Evolutionary conservation across 495 filamentous ascomycete genomes (phyloP).

Genomic region (Xylaria scruposa): DNA sequence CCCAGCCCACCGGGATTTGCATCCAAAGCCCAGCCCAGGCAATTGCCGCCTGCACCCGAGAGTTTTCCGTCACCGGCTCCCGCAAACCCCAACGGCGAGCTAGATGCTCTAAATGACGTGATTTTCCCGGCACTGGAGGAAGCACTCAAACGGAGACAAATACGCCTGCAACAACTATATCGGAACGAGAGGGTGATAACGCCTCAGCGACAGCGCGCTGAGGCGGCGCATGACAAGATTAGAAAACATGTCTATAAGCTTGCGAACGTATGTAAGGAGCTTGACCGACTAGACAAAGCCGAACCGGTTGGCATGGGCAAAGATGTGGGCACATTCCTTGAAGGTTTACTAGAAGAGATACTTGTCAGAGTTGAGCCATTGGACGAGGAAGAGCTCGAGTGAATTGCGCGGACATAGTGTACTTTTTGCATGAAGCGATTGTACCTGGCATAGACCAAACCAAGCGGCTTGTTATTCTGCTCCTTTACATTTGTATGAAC

Average conservation of each 20-base stretch:
- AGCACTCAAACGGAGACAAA: slow-evolving; percentile 80
- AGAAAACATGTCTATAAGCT: slow-evolving; percentile 78
- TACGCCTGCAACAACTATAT: slow-evolving; percentile 63
- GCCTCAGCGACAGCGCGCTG: slow-evolving; percentile 64
- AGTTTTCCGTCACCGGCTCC: slow-evolving; percentile 55
- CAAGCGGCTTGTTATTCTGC: slow-evolving; percentile 2
- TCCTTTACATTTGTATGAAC: background rate
- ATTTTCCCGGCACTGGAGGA: slow-evolving; percentile 90
- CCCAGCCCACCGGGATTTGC: slow-evolving; percentile 35
- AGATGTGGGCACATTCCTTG: slow-evolving; percentile 83
- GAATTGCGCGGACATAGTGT: slow-evolving; percentile 12
- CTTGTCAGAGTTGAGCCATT: slow-evolving; percentile 88
- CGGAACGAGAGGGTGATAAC: slow-evolving; percentile 51
- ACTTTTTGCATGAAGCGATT: background rate
- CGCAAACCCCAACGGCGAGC: slow-evolving; percentile 54
- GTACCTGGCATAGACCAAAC: slow-evolving; percentile 8
- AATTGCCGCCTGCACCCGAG: slow-evolving; percentile 34
- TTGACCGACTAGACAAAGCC: slow-evolving; percentile 83
- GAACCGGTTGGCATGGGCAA: slow-evolving; percentile 90
- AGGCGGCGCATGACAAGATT: slow-evolving; percentile 82
- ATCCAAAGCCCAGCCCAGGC: slow-evolving; percentile 38
- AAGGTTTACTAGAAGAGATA: slow-evolving; percentile 92
- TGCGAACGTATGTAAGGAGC: slow-evolving; percentile 78
- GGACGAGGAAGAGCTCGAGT: slow-evolving; percentile 66
- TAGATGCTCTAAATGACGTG: slow-evolving; percentile 75